phyloP scores from a whole-genome alignment of 352 stramenopile species.

The Phytopythium montanum region DNA sequence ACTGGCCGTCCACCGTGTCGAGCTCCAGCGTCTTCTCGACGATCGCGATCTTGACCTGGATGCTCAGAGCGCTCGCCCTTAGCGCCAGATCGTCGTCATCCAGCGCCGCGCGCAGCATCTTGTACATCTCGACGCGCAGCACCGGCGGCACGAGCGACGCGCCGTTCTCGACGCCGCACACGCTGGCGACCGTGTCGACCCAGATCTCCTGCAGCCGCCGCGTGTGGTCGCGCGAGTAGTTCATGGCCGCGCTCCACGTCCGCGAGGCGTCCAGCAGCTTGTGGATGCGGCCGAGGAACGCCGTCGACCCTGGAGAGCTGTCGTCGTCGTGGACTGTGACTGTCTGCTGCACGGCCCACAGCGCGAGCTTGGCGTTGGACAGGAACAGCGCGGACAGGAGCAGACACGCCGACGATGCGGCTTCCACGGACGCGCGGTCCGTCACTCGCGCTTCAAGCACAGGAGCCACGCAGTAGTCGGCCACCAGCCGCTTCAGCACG shows the following conservation, averaged over 20 bases:
- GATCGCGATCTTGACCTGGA: slow-evolving; percentile 80
- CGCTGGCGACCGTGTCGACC: slow-evolving; percentile 76
- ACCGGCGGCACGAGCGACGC: slow-evolving; percentile 55
- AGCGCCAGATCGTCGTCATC: slow-evolving; percentile 78
- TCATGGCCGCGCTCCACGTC: slow-evolving; percentile 24
- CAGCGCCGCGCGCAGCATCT: slow-evolving; percentile 61
- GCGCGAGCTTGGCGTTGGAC: slow-evolving; percentile 76
- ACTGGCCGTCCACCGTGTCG: slow-evolving; percentile 50
- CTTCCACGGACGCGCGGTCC: slow-evolving; percentile 44
- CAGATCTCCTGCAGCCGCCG: slow-evolving; percentile 72
- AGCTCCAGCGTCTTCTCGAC: slow-evolving; percentile 80
- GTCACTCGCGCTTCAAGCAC: slow-evolving; percentile 39
- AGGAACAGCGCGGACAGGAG: slow-evolving; percentile 77
- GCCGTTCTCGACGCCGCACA: slow-evolving; percentile 74
- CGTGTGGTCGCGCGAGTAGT: slow-evolving; percentile 37
- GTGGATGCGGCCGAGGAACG: slow-evolving; percentile 43
- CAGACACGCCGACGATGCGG: slow-evolving; percentile 60
- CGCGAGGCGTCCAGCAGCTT: slow-evolving; percentile 62
- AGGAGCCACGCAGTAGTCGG: slow-evolving; percentile 63
- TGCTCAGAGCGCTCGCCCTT: slow-evolving; percentile 67
- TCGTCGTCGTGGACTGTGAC: slow-evolving; percentile 16
- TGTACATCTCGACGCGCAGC: slow-evolving; percentile 73
- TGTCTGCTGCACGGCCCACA: slow-evolving; percentile 68
- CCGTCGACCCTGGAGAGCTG: slow-evolving; percentile 31
- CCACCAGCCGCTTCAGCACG: slow-evolving; percentile 61